phyloP scores from a whole-genome alignment of 345 rosid genomes.

The Eutrema heterophyllum region DNA sequence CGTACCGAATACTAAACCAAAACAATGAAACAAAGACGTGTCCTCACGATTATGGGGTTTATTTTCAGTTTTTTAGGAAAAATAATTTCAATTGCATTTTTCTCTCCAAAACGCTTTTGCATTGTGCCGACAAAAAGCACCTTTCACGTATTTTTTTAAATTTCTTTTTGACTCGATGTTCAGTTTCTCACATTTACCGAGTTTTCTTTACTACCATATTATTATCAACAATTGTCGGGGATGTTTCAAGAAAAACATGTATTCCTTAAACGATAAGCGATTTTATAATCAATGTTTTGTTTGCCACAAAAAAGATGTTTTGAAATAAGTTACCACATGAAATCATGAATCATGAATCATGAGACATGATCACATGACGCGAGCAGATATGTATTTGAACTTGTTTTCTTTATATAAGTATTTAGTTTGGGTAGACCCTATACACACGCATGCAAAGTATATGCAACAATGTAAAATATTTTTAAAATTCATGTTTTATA shows the following conservation, averaged over 20 bases:
- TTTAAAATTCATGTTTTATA: not conserved
- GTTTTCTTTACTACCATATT: not conserved
- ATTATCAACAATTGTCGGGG: not conserved
- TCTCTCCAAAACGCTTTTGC: not conserved
- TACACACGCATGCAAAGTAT: constrained; percentile 1
- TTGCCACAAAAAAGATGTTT: too few relatives aligned
- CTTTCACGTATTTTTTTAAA: not conserved
- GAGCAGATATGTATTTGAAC: not conserved
- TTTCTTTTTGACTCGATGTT: not conserved
- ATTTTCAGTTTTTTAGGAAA: too few relatives aligned
- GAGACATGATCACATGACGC: not conserved
- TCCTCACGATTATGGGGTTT: constrained; percentile 6
- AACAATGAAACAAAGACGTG: not conserved
- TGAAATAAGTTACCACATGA: not conserved
- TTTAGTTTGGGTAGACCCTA: not conserved
- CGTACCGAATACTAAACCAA: constrained; percentile 8
- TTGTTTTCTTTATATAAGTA: not conserved
- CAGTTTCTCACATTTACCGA: not conserved
- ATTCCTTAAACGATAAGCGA: not conserved
- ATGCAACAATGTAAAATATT: not conserved
- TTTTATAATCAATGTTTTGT: not conserved
- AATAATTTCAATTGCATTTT: not conserved
- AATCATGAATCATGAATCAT: not conserved
- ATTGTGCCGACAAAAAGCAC: not conserved
- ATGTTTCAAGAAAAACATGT: not conserved